Evolutionary conservation across 441 rosid species (phyloP).

Genomic region (Kokia cookei): DNA sequence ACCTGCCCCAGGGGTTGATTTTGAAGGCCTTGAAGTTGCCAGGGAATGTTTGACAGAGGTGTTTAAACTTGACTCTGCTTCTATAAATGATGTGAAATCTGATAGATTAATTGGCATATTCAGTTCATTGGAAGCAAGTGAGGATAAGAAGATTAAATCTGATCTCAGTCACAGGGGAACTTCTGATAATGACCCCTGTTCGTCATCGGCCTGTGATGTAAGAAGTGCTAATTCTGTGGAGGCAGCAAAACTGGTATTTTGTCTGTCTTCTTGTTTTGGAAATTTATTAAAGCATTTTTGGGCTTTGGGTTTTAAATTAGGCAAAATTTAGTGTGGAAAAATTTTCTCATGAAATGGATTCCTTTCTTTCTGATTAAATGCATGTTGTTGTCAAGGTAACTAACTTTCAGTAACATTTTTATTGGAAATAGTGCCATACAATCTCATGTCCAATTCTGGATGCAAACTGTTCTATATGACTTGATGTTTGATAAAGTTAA

Average conservation of each 20-base stretch:
- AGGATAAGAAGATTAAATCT: slow-evolving; percentile 5
- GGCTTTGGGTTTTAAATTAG: neutral
- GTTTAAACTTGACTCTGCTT: slow-evolving; percentile 39
- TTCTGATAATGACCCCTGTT: slow-evolving; percentile 25
- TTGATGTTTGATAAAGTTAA: neutral
- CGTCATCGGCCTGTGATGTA: slow-evolving; percentile 22
- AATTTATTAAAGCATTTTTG: neutral
- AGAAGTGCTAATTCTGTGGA: slow-evolving; percentile 16
- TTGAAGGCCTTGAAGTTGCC: slow-evolving; percentile 81
- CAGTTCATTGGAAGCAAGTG: slow-evolving; percentile 32
- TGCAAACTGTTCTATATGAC: neutral
- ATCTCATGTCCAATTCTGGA: too few species aligned
- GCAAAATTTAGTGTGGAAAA: neutral
- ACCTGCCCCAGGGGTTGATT: slow-evolving; percentile 58
- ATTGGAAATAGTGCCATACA: neutral
- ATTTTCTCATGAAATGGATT: neutral
- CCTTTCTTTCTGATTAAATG: neutral
- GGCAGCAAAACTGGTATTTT: slow-evolving; percentile 18
- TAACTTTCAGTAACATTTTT: too few species aligned
- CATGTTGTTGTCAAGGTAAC: neutral
- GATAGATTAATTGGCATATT: slow-evolving; percentile 51
- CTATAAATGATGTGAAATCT: slow-evolving; percentile 27
- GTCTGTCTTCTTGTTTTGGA: neutral
- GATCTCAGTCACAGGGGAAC: slow-evolving; percentile 11
- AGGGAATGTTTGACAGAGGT: slow-evolving; percentile 65